Conservation (phyloP, 139 green algal species). For the Volvox africanus region DNA sequence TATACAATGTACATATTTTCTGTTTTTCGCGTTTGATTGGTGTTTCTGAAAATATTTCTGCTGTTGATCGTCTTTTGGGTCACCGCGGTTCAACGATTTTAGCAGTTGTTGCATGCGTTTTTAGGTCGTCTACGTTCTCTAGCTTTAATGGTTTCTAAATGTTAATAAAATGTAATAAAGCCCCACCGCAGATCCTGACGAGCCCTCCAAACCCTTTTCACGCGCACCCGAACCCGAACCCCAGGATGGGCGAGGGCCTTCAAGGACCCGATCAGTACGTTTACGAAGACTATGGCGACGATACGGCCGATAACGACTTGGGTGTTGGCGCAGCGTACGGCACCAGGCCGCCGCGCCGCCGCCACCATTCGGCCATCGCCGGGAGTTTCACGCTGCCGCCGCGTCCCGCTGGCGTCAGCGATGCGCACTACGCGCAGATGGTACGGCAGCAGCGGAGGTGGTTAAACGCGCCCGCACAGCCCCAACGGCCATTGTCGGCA, state of each 20-base stretch:
- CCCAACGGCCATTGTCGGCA: not conserved
- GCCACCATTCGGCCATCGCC: not conserved
- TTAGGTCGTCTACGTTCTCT: too few species aligned
- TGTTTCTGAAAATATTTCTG: too few species aligned
- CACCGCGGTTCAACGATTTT: too few species aligned
- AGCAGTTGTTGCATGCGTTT: too few species aligned
- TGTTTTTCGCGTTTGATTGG: too few species aligned
- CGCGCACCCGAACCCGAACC: too few species aligned
- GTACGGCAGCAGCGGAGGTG: slow-evolving; percentile 35
- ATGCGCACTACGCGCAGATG: slow-evolving; percentile 34
- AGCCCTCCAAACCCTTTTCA: too few species aligned
- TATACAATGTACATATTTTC: too few species aligned
- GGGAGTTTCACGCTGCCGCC: not conserved
- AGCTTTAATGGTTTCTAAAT: too few species aligned
- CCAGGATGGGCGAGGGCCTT: not conserved
- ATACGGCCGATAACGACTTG: not conserved
- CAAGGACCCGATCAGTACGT: not conserved
- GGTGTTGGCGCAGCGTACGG: not conserved
- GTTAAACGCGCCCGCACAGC: slow-evolving; percentile 35
- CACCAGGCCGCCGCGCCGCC: slow-evolving; percentile 6
- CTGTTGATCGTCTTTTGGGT: too few species aligned
- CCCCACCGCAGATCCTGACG: too few species aligned
- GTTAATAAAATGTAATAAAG: too few species aligned
- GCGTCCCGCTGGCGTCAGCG: not conserved
- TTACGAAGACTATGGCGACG: slow-evolving; percentile 17